Percentiles rank a stretch among this genome's conserved stretches.
phyloP scores from a whole-genome alignment of 352 stramenopile genomes.

The Proteromonas lacertae region DNA sequence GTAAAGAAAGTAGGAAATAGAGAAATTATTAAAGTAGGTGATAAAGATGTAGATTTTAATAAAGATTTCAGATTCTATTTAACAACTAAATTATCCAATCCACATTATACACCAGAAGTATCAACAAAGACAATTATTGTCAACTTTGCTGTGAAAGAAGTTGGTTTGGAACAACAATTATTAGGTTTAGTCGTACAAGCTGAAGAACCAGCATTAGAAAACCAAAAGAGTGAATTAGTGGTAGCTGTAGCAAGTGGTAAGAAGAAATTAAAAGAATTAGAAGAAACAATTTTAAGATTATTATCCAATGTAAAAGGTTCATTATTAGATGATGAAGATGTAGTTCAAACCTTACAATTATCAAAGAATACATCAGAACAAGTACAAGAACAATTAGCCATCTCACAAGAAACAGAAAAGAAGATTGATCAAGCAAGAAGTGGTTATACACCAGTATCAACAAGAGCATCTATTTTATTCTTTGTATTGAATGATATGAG shows the following conservation, averaged over 20 bases:
- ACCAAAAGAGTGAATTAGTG: conserved; percentile 54
- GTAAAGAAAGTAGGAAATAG: conserved; percentile 65
- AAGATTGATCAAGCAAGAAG: conserved; percentile 67
- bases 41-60: conserved; percentile 78
- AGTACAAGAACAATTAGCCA: conserved; percentile 51
- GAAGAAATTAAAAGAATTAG: conserved; percentile 65
- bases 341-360: conserved; percentile 67
- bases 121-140: conserved; percentile 76
- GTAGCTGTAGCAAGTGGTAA: conserved; percentile 54
- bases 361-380: conserved; percentile 68
- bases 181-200: conserved; percentile 62
- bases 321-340: conserved; percentile 55
- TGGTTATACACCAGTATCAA: conserved; percentile 49
- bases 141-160: conserved; percentile 76
- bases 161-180: conserved; percentile 63
- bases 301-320: conserved; percentile 53
- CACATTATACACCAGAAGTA: conserved; percentile 57
- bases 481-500: conserved; percentile 78
- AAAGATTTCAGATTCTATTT: conserved; percentile 68
- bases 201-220: conserved; percentile 60
- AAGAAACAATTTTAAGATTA: conserved; percentile 65
- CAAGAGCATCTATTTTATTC: conserved; percentile 64
- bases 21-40: conserved; percentile 55
- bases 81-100: conserved; percentile 75
- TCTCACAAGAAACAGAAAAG: conserved; percentile 66